phyloP scores from a whole-genome alignment of 106 monocot genomes.

The Posidonia australis region DNA sequence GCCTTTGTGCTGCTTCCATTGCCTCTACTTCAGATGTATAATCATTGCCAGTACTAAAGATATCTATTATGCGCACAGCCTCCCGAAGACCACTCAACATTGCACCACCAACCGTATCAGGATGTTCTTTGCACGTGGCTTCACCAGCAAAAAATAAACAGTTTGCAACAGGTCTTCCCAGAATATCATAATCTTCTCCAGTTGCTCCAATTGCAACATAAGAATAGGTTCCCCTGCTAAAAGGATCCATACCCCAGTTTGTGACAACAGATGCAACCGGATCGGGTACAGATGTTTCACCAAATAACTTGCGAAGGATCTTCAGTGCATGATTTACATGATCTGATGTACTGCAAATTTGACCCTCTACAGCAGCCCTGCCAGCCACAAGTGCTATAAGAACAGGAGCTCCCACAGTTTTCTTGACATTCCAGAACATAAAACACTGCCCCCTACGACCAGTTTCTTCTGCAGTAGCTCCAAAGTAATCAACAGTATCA shows the following conservation, averaged over 20 bases:
- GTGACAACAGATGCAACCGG: slow-evolving; percentile 90
- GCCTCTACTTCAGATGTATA: slow-evolving; percentile 70
- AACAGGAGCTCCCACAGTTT: slow-evolving; percentile 91
- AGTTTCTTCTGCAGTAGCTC: slow-evolving; percentile 85
- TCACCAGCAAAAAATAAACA: slow-evolving; percentile 98
- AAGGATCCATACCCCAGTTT: slow-evolving; percentile 93
- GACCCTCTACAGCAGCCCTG: slow-evolving; percentile 76
- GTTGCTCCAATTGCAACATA: slow-evolving; percentile 92
- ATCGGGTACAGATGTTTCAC: slow-evolving; percentile 73
- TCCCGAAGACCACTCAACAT: slow-evolving; percentile 98
- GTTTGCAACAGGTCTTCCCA: slow-evolving; percentile 74
- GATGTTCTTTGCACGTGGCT: slow-evolving; percentile 99
- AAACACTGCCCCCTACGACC: slow-evolving; percentile 69
- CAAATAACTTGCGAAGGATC: slow-evolving; percentile 79
- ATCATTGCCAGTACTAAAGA: slow-evolving; percentile 66
- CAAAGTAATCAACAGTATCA: slow-evolving; percentile 94
- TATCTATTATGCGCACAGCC: slow-evolving; percentile 83
- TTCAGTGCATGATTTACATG: slow-evolving; percentile 77
- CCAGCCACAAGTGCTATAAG: slow-evolving; percentile 96
- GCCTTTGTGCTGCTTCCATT: slow-evolving; percentile 54
- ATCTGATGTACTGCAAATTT: slow-evolving; percentile 38
- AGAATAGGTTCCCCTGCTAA: slow-evolving; percentile 86
- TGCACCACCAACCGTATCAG: slow-evolving; percentile 98
- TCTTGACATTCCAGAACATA: slow-evolving; percentile 99
- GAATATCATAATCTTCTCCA: slow-evolving; percentile 90